Base-by-base conservation (phyloP, 169 alveolate species). In the Eimeria tenella region DNA sequence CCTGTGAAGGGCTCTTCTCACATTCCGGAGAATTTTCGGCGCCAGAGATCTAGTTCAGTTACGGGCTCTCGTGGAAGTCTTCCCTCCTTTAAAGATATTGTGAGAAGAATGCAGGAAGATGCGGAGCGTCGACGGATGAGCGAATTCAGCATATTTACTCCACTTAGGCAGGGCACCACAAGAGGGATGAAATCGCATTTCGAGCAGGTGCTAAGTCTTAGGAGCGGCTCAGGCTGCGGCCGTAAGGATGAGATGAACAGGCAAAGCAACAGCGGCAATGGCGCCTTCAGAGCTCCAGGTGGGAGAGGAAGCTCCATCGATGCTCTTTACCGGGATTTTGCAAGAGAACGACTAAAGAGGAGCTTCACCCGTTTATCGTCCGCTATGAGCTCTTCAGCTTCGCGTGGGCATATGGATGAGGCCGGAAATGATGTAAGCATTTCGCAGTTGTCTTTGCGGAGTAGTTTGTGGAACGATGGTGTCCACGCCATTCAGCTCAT, bases 271-370 rank as follows among this genome's bases (percentile, higher is more conserved):
- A 71, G 58, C 5, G 56, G 82, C n/a, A 25, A 21, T 55, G 6
- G 21, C 56, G 82, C 23, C 19, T 71, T 71, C 42, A 55, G 23
- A 6, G 21, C 58, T 9, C 42, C 82, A 1, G 19, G 7, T 19
- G 42, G 79, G 53, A 70, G 21, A 23, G 79, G 52, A 70, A 8
- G 58, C 55, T 71, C 82, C 0, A 25, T 55, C 21, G 87, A 50
- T 77, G 52, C 87, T 19, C 25, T 55, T n/a, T 82, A 17, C 62
- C 90, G 68, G 56, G 49, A 82, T 52, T 8, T 82, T 53, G 90
- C 90, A 58, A 23, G 74, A 5, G 90, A 82, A 23, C 53, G 90
- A 53, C 75, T 82, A 58, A 82, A 82, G 74, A 82, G 90, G 19
- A 82, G 74, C 56, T 23, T 82, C 74, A 55, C 73, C 7, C 56